Evolutionary conservation across 73 alveolate species (phyloP).

Genomic region (Diophrys sp.): DNA sequence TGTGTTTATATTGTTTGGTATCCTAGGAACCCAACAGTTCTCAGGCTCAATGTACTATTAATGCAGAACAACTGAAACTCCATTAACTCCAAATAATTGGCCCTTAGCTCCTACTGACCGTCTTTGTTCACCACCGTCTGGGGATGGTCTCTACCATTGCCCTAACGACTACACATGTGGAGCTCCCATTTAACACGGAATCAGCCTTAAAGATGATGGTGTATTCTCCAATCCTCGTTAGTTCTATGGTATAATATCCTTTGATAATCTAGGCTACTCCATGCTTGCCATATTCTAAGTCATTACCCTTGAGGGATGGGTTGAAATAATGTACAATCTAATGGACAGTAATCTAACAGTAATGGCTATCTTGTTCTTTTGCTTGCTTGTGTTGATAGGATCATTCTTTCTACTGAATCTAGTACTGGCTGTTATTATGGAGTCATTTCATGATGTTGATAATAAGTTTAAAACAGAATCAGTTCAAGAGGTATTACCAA

Average conservation of each 20-base stretch:
- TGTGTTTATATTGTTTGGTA: slow-evolving; percentile 46
- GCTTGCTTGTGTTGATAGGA: slow-evolving; percentile 21
- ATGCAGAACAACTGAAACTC: slow-evolving; percentile 31
- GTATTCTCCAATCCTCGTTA: slow-evolving; percentile 14
- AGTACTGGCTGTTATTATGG: slow-evolving; percentile 54
- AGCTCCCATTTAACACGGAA: not conserved
- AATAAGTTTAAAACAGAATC: not conserved
- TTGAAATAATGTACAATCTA: slow-evolving; percentile 52
- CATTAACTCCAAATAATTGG: slow-evolving; percentile 14
- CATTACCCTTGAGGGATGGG: slow-evolving; percentile 84
- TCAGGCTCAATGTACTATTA: slow-evolving; percentile 6
- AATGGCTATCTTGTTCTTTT: slow-evolving; percentile 24
- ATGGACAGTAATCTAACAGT: slow-evolving; percentile 29
- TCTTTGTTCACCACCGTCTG: slow-evolving; percentile 19
- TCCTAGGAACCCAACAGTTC: slow-evolving; percentile 37
- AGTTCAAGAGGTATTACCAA: not conserved
- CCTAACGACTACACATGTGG: slow-evolving; percentile 34
- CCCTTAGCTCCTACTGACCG: slow-evolving; percentile 10
- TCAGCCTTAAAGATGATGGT: slow-evolving; percentile 15
- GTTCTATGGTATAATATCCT: slow-evolving; percentile 60
- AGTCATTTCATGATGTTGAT: slow-evolving; percentile 38
- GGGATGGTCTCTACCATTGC: slow-evolving; percentile 13
- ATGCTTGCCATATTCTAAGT: slow-evolving; percentile 69
- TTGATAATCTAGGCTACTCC: slow-evolving; percentile 64
- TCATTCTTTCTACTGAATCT: slow-evolving; percentile 44